phyloP scores from a whole-genome alignment of 176 grass and related monocot genomes.

The Cocos nucifera region DNA sequence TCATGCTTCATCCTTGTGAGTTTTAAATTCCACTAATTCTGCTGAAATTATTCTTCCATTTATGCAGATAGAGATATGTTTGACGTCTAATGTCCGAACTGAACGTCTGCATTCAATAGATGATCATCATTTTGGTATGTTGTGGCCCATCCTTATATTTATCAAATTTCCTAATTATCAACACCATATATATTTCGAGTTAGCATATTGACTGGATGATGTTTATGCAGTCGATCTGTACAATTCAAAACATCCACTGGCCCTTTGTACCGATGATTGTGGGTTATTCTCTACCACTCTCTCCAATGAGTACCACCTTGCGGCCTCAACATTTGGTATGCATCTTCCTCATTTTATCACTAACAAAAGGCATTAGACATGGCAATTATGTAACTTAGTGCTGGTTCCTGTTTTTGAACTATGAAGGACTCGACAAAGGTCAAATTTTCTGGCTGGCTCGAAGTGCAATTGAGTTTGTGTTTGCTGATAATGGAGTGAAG shows the following conservation, averaged over 20 bases:
- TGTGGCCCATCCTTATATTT: conserved; percentile 4
- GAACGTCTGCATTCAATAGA: conserved; percentile 53
- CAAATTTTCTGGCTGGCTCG: conserved; percentile 63
- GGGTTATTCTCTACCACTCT: conserved; percentile 78
- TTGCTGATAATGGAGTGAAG: conserved; percentile 62
- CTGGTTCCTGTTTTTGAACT: conserved; percentile 4
- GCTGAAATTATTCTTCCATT: conserved; percentile 2
- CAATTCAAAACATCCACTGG: conserved; percentile 58
- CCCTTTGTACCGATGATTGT: conserved; percentile 76
- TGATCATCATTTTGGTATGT: conserved; percentile 78
- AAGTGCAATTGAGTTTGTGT: conserved; percentile 42
- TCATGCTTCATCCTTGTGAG: neutral
- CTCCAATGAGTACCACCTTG: conserved; percentile 68
- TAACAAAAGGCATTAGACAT: neutral
- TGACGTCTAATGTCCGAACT: conserved; percentile 93
- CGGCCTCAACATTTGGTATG: conserved; percentile 55
- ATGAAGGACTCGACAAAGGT: conserved; percentile 51
- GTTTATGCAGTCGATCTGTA: conserved; percentile 64
- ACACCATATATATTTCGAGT: conserved; percentile 8
- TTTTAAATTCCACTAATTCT: neutral
- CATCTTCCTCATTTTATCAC: neutral
- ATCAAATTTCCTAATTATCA: neutral
- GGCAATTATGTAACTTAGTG: neutral
- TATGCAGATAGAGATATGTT: conserved; percentile 82
- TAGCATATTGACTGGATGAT: neutral